phyloP scores from a whole-genome alignment of 768 basidiomycete genomes.

The Chlorophyllum brunneum region DNA sequence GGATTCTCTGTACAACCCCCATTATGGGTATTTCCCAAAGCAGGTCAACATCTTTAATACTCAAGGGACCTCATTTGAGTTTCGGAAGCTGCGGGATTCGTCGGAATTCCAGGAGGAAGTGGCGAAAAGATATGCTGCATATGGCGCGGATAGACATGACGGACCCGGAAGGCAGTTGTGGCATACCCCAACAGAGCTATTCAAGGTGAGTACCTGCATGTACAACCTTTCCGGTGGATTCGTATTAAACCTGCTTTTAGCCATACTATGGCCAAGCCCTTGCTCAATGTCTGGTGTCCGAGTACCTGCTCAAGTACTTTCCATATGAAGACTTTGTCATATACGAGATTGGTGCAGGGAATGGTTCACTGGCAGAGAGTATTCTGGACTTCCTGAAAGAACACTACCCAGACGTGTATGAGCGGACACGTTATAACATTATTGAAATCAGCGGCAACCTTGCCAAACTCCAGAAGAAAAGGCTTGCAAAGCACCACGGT shows the following conservation, averaged over 20 bases:
- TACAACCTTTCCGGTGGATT: background rate
- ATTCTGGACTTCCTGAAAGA: slow-evolving; percentile 77
- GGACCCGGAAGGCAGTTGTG: slow-evolving; percentile 89
- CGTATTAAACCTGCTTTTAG: slow-evolving; percentile 37
- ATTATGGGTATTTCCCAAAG: slow-evolving; percentile 96
- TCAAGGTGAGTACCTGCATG: slow-evolving; percentile 63
- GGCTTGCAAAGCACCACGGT: slow-evolving; percentile 58
- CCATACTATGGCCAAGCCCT: slow-evolving; percentile 94
- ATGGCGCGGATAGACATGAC: slow-evolving; percentile 55
- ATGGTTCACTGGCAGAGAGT: slow-evolving; percentile 90
- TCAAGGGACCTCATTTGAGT: slow-evolving; percentile 60
- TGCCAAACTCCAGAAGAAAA: slow-evolving; percentile 64
- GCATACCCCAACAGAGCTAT: slow-evolving; percentile 98
- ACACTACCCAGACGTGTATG: slow-evolving; percentile 87
- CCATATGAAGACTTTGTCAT: slow-evolving; percentile 95
- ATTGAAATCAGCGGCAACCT: slow-evolving; percentile 90
- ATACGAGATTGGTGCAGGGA: slow-evolving; percentile 98
- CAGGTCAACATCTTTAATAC: slow-evolving; percentile 87
- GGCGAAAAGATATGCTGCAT: slow-evolving; percentile 69
- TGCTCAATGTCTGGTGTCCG: slow-evolving; percentile 82
- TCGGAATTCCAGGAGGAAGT: slow-evolving; percentile 80
- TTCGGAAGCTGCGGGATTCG: slow-evolving; percentile 59
- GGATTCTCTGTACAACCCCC: slow-evolving; percentile 93
- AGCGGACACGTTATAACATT: slow-evolving; percentile 88
- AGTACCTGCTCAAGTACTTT: slow-evolving; percentile 92